Conservation (phyloP, 129 eudicot genomes). For the carrot (Daucus carota) region DH1_v3.0 NC_030382.2:43841501-43842000, state of each 20-base stretch:
- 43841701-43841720: constrained; percentile 6
- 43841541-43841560: background rate
- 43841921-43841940: background rate
- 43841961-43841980: constrained; percentile 34
- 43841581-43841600: background rate
- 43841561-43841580: background rate
- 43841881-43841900: constrained; percentile 17
- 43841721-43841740: background rate
- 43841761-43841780: constrained; percentile 5
- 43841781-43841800: background rate
- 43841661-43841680: background rate
- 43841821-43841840: constrained; percentile 16
- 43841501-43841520: background rate
- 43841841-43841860: constrained; percentile 49
- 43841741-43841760: constrained; percentile 4
- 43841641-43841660: constrained; percentile 6
- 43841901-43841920: constrained; percentile 15
- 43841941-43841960: background rate
- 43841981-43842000: constrained; percentile 46
- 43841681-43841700: background rate
- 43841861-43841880: constrained; percentile 17
- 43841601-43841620: background rate
- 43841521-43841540: background rate
- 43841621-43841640: constrained; percentile 5
- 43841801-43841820: constrained; percentile 30